Evolutionary conservation across 129 eudicot genomes (phyloP), one percentile per base, ranked within the genome.

Genomic region (Ambrosia artemisiifolia): DNA sequence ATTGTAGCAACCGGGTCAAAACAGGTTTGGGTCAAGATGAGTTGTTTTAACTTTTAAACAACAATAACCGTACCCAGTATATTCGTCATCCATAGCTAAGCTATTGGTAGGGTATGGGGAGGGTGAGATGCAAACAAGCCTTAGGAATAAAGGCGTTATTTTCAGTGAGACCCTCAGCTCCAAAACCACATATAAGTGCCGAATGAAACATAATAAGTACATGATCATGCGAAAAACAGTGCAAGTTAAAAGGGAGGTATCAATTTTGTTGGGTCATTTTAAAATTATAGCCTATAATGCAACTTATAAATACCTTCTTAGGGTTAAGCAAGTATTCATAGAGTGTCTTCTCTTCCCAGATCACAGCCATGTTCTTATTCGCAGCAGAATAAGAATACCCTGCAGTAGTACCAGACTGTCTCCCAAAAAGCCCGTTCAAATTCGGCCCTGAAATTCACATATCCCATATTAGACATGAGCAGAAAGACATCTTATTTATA

Each of bases 321-420:
- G 97, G 97, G 65, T 91, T 91, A 17, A 91, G 88, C 87, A 91
- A 82, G 85, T 91, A 88, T 13, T 91, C 97, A 66, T 91, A 88
- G 11, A 91, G 75, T 14, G 97, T 88, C 9, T 84, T 84, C 77
- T 91, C 96, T 43, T 33, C 95, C 97, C 96, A 92, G 11, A 13
- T 67, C 11, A 92, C 97, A 63, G 96, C 97, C 89, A 64, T 85
- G 72, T 85, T 86, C 82, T 88, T 92, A 87, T 92, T 88, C 34
- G 91, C 89, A 73, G 88, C 83, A 49, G 96, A 88, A 75, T 92
- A 92, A 12, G 97, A 92, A 51, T 88, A 88, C 19, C 97, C 96
- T 32, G 89, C 75, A 51, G 97, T 79, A 24, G 96, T 92, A 18
- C 97, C 96, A 65, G 96, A 92, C 48, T 88, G 96, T 74, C 96